Base-by-base conservation (phyloP, 371 early-diverging fungal genomes). In the Mortierella sp. region DNA sequence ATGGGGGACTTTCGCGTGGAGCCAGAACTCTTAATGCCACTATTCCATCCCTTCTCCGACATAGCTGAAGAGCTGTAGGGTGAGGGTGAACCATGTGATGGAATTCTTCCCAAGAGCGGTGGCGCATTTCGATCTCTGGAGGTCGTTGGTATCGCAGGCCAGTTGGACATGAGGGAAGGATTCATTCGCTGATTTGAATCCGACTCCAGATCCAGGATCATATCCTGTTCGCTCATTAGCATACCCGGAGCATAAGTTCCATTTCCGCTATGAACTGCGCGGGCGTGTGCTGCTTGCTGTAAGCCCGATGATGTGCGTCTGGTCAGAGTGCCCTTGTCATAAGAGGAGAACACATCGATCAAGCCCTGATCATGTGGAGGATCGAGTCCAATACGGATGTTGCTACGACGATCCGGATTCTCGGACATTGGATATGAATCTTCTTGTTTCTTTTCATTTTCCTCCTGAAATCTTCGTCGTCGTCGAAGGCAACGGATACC, bases 331-430 rank as follows among this genome's bases (percentile, higher is more conserved):
- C 30, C 30, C 21, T 53, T 71, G 4, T 64, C 60, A 24, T 56
- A 65, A 4, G 60, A 17, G 17, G 65, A 43, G 19, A 58, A 19
- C 26, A 48, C 27, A 27, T 55, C 60, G n/a, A 50, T 28, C 2
- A 34, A 24, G 11, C 56, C 54, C 27, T 43, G 50, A 8, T 61
- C 49, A 26, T 34, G 37, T 34, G n/a, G 50, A 17, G 69, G 75
- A 49, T 75, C 75, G 1, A 75, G 64, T 0, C 75, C 64, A 17
- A 75, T 75, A 6, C 75, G 75, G 27, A 68, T 42, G 34, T 64
- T 68, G 30, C 69, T 68, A 30, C 59, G 63, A 1, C 55, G 68
- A 19, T 55, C 39, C 19, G 34, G 31, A 43, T 50, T 75, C 39
- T 75, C 64, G 1, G 56, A 34, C 75, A 75, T 75, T 6, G 54